Conservation (phyloP, 2,329 filamentous ascomycete species). For the Metarhizium rileyi region DNA sequence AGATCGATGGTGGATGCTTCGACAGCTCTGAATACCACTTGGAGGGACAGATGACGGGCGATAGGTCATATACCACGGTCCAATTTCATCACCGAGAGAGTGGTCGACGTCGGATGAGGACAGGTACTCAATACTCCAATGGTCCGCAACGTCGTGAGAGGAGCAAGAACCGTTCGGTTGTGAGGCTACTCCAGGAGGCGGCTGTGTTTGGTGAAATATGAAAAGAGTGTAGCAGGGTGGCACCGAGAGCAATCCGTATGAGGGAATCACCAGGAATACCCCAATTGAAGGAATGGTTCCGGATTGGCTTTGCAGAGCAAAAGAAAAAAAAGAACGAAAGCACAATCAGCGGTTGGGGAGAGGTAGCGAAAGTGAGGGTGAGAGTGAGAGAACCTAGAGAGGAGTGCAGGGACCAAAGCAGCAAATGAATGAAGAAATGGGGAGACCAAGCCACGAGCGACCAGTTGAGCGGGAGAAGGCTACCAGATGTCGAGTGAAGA, state of each 20-base stretch:
- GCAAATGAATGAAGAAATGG: background rate
- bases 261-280: constrained; percentile 5
- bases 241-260: background rate
- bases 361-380: background rate
- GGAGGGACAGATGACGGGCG: too few species aligned
- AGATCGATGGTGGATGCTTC: background rate
- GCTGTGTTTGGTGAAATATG: background rate
- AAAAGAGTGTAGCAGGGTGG: background rate
- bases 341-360: background rate
- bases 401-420: background rate
- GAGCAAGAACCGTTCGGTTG: background rate
- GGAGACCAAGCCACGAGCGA: too few species aligned
- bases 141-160: background rate
- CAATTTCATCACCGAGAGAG: too few species aligned
- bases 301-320: background rate
- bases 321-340: background rate
- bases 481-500: too few species aligned
- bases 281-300: background rate
- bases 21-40: background rate
- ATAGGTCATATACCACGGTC: too few species aligned
- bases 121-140: background rate
- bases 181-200: background rate
- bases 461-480: too few species aligned
- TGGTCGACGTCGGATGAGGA: background rate
- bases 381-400: too few species aligned